Conservation (phyloP, 2,329 filamentous ascomycete species). For the Helotiales sp. region DNA sequence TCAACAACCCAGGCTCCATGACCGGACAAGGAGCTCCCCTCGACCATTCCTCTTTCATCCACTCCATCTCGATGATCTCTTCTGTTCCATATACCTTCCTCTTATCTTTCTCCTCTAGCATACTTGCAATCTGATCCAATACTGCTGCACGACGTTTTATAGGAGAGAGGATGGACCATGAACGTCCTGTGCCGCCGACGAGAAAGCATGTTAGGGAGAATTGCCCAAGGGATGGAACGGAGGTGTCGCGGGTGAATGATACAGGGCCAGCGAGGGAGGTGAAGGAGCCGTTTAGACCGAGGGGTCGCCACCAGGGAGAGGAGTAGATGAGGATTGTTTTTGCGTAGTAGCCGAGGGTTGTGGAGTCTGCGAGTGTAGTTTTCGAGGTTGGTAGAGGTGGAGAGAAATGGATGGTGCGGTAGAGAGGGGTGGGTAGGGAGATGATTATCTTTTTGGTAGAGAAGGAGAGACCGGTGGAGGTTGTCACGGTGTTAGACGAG, state of each 20-base stretch:
- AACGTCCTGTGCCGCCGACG: not conserved
- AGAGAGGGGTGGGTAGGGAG: not conserved
- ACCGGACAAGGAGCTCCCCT: not conserved
- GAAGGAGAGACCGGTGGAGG: not conserved
- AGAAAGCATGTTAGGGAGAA: conserved; percentile 3
- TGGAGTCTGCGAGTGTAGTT: not conserved
- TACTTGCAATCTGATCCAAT: not conserved
- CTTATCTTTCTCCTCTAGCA: not conserved
- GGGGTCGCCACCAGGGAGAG: conserved; percentile 14
- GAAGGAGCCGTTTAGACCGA: not conserved
- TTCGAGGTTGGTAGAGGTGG: not conserved
- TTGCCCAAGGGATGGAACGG: not conserved
- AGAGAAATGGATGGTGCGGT: not conserved
- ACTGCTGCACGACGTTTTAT: not conserved
- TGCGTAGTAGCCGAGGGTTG: not conserved
- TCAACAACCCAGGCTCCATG: not conserved
- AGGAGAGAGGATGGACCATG: not conserved
- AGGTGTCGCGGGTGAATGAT: conserved; percentile 2
- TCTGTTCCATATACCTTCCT: not conserved
- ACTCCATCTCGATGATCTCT: not conserved
- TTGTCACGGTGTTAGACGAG: not conserved
- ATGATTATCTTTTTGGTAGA: not conserved
- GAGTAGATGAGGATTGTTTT: conserved; percentile 2
- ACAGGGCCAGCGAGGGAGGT: not conserved
- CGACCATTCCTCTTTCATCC: not conserved